Evolutionary conservation across 2,329 filamentous ascomycete genomes (phyloP).

Genomic region (Exophiala dermatitidis): DNA sequence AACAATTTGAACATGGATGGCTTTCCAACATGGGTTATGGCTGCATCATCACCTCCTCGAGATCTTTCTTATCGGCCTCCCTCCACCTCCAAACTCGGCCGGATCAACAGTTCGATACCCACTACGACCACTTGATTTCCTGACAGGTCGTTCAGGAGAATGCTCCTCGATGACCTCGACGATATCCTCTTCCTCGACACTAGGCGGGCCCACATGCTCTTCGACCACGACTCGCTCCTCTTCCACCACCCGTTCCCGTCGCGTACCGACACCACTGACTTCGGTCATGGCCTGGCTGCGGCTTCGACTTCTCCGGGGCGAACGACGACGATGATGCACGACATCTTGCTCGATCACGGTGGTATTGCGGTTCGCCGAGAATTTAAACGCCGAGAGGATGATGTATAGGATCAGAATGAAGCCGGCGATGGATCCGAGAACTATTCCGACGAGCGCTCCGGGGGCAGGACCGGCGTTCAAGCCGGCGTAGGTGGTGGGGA

Average conservation of each 20-base stretch:
- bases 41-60: slow-evolving; percentile 11
- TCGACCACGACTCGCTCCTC: slow-evolving; percentile 22
- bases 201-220: slow-evolving; percentile 10
- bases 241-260: slow-evolving; percentile 7
- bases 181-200: slow-evolving; percentile 24
- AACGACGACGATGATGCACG: slow-evolving; percentile 15
- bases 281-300: slow-evolving; percentile 6
- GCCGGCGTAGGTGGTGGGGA: slow-evolving; percentile 55
- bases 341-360: slow-evolving; percentile 19
- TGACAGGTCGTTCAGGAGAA: slow-evolving; percentile 20
- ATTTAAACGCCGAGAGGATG: slow-evolving; percentile 28
- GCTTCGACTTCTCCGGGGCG: slow-evolving; percentile 10
- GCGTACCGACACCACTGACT: slow-evolving; percentile 1
- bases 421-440: slow-evolving; percentile 43
- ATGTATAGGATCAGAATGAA: slow-evolving; percentile 50
- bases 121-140: slow-evolving; percentile 15
- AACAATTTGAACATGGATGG: no score
- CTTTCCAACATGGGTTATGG: no score
- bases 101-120: slow-evolving; percentile 27
- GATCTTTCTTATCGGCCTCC: slow-evolving; percentile 20
- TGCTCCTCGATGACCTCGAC: slow-evolving; percentile 29
- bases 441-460: slow-evolving; percentile 41
- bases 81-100: slow-evolving; percentile 26
- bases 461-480: slow-evolving; percentile 47
- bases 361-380: slow-evolving; percentile 2